Percentiles rank a stretch among this genome's conserved stretches.
phyloP scores from a whole-genome alignment of 2,329 filamentous ascomycete species.

The Hymenotorrendiella dingleyae region DNA sequence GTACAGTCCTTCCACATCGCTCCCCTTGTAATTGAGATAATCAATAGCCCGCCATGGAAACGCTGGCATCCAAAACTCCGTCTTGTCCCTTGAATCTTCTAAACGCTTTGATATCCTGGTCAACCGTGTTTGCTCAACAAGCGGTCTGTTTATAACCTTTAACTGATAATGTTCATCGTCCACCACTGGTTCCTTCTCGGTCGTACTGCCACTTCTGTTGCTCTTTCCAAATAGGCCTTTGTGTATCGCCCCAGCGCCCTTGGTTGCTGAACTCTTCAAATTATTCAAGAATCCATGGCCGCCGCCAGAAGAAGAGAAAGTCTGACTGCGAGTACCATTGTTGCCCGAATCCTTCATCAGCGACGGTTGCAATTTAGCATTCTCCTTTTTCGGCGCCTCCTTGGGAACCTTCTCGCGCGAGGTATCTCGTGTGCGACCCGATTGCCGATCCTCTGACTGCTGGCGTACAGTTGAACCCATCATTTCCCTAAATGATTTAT shows the following conservation, averaged over 20 bases:
- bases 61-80: slow-evolving; percentile 97
- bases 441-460: slow-evolving; percentile 64
- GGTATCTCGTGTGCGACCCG: slow-evolving; percentile 39
- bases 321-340: slow-evolving; percentile 34
- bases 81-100: slow-evolving; percentile 86
- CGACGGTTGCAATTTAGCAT: slow-evolving; percentile 34
- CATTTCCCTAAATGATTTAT: slow-evolving; percentile 59
- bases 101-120: slow-evolving; percentile 88
- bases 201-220: slow-evolving; percentile 62
- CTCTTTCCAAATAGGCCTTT: slow-evolving; percentile 80
- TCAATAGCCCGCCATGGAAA: slow-evolving; percentile 95
- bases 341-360: slow-evolving; percentile 4
- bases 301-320: slow-evolving; percentile 48
- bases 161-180: slow-evolving; percentile 81
- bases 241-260: slow-evolving; percentile 73
- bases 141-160: slow-evolving; percentile 77
- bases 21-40: slow-evolving; percentile 91
- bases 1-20: slow-evolving; percentile 89
- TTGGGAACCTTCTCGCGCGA: slow-evolving; percentile 31
- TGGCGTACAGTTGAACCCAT: slow-evolving; percentile 60
- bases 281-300: slow-evolving; percentile 65
- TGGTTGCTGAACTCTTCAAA: slow-evolving; percentile 64
- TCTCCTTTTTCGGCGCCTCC: too few species aligned
- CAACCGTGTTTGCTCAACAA: slow-evolving; percentile 83
- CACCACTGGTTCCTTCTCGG: slow-evolving; percentile 56